phyloP scores from a whole-genome alignment of 1,284 basidiomycete genomes.

The Irpex rosettiformis region DNA sequence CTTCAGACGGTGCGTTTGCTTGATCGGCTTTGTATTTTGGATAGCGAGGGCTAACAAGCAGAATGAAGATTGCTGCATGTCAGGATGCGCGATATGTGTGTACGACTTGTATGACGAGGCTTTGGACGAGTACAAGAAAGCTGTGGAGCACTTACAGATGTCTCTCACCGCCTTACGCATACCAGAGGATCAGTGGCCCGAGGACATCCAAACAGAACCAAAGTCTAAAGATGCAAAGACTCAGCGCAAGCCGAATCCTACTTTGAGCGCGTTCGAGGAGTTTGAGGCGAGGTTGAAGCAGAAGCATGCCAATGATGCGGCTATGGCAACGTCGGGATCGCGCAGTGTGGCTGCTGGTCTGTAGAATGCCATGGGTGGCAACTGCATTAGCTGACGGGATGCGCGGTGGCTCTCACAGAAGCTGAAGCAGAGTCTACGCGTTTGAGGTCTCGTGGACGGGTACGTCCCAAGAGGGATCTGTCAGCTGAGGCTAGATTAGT shows the following conservation, averaged over 20 bases:
- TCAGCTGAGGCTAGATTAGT: slow-evolving; percentile 11
- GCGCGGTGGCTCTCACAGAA: too few relatives aligned
- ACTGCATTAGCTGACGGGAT: background rate
- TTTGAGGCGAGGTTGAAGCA: slow-evolving; percentile 54
- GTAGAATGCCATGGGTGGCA: background rate
- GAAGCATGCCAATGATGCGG: slow-evolving; percentile 31
- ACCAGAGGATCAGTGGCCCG: slow-evolving; percentile 66
- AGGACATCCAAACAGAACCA: slow-evolving; percentile 28
- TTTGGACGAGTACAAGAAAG: slow-evolving; percentile 58
- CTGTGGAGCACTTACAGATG: slow-evolving; percentile 47
- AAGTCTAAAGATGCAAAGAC: slow-evolving; percentile 4
- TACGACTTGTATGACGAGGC: slow-evolving; percentile 85
- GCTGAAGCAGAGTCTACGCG: background rate
- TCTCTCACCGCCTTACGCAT: slow-evolving; percentile 48
- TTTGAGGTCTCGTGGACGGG: background rate
- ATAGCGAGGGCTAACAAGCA: background rate
- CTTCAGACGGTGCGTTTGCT: slow-evolving; percentile 50
- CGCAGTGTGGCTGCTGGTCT: slow-evolving; percentile 1
- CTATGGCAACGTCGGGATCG: slow-evolving; percentile 34
- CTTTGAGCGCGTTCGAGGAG: slow-evolving; percentile 60
- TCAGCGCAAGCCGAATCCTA: slow-evolving; percentile 30
- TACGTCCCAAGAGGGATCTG: background rate
- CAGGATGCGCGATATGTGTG: slow-evolving; percentile 85
- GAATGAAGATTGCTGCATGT: slow-evolving; percentile 84
- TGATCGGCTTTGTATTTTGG: background rate